phyloP scores from a whole-genome alignment of 805 yeast species.

The Suhomyces xylopsoci region DNA sequence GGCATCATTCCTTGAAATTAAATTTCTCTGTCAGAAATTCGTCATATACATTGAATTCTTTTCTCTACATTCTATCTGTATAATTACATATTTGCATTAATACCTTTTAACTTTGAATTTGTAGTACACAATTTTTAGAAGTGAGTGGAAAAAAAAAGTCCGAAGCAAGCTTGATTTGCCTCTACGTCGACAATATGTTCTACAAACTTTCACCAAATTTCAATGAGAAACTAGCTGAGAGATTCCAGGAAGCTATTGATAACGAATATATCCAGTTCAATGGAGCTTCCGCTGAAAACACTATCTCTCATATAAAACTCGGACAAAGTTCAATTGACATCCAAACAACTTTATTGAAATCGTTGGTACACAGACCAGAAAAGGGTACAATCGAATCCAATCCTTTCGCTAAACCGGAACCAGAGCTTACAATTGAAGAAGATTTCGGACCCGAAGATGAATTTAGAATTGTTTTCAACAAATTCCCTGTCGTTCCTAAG shows the following conservation, averaged over 20 bases:
- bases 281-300: conserved; percentile 41
- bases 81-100: not conserved
- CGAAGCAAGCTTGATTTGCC: not conserved
- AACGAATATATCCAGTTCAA: conserved; percentile 49
- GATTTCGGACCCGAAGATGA: conserved; percentile 51
- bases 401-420: conserved; percentile 83
- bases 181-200: conserved; percentile 13
- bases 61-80: not conserved
- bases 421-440: conserved; percentile 60
- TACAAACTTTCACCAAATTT: conserved; percentile 39
- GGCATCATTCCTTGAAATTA: not conserved
- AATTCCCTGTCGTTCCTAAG: conserved; percentile 77
- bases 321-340: conserved; percentile 15
- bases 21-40: not conserved
- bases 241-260: conserved; percentile 48
- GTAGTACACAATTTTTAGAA: not conserved
- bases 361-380: conserved; percentile 40
- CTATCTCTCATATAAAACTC: conserved; percentile 22
- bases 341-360: conserved; percentile 30
- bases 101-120: not conserved
- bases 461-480: conserved; percentile 68
- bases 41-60: not conserved
- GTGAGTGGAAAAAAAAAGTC: not conserved
- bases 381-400: conserved; percentile 43
- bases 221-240: conserved; percentile 27